Conservation (phyloP, 176 grass and related monocot species). For the Lolium multiflorum region DNA sequence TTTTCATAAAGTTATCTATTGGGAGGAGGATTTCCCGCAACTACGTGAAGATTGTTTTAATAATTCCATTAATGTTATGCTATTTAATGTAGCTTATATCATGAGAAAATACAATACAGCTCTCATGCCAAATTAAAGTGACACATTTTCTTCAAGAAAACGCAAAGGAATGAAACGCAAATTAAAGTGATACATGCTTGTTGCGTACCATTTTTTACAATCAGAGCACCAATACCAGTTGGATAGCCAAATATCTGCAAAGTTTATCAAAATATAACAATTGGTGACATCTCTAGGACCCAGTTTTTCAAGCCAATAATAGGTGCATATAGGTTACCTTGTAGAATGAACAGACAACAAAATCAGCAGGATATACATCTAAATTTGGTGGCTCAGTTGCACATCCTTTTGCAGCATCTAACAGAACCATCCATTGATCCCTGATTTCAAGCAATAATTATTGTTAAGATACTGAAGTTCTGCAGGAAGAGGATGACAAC, state of each 20-base stretch:
- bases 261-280: slow-evolving; percentile 40
- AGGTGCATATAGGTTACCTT: slow-evolving; percentile 65
- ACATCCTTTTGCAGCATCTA: slow-evolving; percentile 99
- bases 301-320: slow-evolving; percentile 26
- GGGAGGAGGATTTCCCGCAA: not conserved
- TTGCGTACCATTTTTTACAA: slow-evolving; percentile 80
- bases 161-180: too few relatives aligned
- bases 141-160: not conserved
- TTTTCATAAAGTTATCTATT: slow-evolving; percentile 36
- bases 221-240: slow-evolving; percentile 92
- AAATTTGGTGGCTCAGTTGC: slow-evolving; percentile 89
- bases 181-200: slow-evolving; percentile 27
- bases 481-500: not conserved
- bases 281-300: slow-evolving; percentile 36
- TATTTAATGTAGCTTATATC: slow-evolving; percentile 22
- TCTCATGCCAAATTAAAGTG: slow-evolving; percentile 34
- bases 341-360: slow-evolving; percentile 95
- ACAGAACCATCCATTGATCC: slow-evolving; percentile 80
- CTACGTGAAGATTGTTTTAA: not conserved
- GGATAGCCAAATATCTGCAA: slow-evolving; percentile 99
- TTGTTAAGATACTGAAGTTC: slow-evolving; percentile 15
- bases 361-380: slow-evolving; percentile 76
- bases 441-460: slow-evolving; percentile 54
- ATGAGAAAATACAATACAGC: slow-evolving; percentile 19
- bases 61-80: slow-evolving; percentile 21